Conservation (phyloP, 75 land plant genomes). For the Cupressus sempervirens region DNA sequence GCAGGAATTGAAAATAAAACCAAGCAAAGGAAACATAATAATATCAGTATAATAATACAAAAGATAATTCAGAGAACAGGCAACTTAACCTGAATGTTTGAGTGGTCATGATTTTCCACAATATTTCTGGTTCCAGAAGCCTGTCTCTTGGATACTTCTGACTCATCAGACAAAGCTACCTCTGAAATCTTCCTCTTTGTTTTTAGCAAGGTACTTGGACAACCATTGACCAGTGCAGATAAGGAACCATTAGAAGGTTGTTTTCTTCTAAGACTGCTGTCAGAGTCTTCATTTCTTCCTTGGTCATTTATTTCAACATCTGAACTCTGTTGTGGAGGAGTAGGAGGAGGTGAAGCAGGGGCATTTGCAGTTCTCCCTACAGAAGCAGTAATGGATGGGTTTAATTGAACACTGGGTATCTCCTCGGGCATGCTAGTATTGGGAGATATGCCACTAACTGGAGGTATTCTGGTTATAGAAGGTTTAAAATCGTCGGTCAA, state of each 20-base stretch:
- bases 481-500: conserved; percentile 6
- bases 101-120: neutral
- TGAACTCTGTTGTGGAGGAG: conserved; percentile 8
- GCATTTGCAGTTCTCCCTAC: neutral
- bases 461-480: neutral
- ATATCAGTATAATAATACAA: neutral
- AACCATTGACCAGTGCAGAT: neutral
- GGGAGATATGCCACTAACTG: neutral
- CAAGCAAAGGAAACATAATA: neutral
- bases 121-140: neutral
- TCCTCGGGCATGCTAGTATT: neutral
- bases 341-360: neutral
- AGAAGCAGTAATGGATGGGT: neutral
- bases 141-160: conserved; percentile 6
- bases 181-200: conserved; percentile 7
- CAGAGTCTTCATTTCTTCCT: conserved; percentile 4
- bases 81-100: neutral
- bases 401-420: neutral
- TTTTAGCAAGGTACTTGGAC: conserved; percentile 5
- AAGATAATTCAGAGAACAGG: neutral
- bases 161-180: neutral
- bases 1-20: neutral
- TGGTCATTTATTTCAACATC: neutral
- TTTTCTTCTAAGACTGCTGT: neutral
- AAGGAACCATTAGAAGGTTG: conserved; percentile 4